Evolutionary conservation across 169 alveolate species (phyloP).

Genomic region (Cryptosporidium viatorum): DNA sequence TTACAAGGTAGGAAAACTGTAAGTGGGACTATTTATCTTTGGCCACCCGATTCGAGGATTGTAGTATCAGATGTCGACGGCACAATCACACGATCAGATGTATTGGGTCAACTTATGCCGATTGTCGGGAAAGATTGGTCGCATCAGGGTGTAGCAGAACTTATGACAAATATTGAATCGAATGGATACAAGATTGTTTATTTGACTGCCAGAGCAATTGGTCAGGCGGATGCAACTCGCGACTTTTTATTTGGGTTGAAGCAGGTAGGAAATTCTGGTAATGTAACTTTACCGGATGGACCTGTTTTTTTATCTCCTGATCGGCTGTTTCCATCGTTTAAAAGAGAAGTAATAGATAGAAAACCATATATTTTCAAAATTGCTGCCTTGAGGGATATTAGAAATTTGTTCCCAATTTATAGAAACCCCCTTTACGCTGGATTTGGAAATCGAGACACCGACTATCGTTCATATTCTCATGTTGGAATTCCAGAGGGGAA

Average conservation of each 20-base stretch:
- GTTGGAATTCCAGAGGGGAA: constrained; percentile 93
- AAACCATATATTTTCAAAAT: constrained; percentile 95
- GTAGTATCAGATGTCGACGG: constrained; percentile 99
- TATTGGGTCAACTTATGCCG: constrained; percentile 96
- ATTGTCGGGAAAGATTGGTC: constrained; percentile 97
- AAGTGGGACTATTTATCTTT: constrained; percentile 91
- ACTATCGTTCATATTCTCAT: constrained; percentile 90
- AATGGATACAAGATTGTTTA: constrained; percentile 96
- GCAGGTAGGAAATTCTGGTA: constrained; percentile 84
- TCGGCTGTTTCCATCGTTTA: constrained; percentile 93
- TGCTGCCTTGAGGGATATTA: constrained; percentile 93
- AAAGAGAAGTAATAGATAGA: constrained; percentile 96
- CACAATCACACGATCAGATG: constrained; percentile 95
- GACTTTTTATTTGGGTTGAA: constrained; percentile 90
- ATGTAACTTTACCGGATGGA: constrained; percentile 89
- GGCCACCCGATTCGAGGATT: constrained; percentile 92
- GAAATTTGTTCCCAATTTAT: constrained; percentile 91
- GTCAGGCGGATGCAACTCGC: constrained; percentile 95
- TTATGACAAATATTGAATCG: constrained; percentile 89
- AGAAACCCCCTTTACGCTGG: constrained; percentile 96
- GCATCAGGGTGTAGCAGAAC: constrained; percentile 94
- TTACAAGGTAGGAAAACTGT: constrained; percentile 92
- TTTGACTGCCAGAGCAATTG: constrained; percentile 98
- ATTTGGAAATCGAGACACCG: constrained; percentile 97
- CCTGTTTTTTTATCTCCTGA: constrained; percentile 97